phyloP scores from a whole-genome alignment of 441 rosid genomes.

The Jatropha podagrica region DNA sequence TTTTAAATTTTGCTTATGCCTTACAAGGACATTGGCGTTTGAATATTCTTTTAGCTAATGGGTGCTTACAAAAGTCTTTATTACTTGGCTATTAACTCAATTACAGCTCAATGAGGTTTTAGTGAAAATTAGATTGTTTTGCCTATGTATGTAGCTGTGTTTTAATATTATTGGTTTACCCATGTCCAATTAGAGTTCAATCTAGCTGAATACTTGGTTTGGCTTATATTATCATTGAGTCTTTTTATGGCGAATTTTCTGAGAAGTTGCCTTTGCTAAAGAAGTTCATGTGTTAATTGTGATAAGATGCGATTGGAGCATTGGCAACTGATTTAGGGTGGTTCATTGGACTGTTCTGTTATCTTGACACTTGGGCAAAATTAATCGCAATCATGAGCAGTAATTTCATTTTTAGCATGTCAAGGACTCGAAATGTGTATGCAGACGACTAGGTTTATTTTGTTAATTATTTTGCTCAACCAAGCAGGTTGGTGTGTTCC shows the following conservation, averaged over 20 bases:
- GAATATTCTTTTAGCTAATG: constrained; percentile 6
- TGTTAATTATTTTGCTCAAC: neutral
- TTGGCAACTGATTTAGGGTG: neutral
- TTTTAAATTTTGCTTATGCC: neutral
- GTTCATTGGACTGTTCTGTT: neutral
- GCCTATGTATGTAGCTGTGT: neutral
- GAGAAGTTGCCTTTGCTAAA: neutral
- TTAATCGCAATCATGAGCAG: neutral
- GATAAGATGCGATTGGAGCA: neutral
- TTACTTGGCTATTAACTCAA: constrained; percentile 2
- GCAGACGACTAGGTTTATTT: neutral
- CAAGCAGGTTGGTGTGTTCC: neutral
- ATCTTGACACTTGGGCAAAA: neutral
- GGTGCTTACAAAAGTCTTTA: neutral
- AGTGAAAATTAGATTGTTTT: neutral
- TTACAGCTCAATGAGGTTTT: constrained; percentile 15
- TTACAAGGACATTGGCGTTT: neutral
- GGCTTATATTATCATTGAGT: neutral
- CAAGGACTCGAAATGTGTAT: neutral
- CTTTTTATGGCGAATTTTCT: neutral
- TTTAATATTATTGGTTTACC: neutral
- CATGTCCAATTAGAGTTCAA: neutral
- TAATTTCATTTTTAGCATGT: constrained; percentile 1
- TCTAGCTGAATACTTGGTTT: neutral
- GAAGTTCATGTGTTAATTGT: constrained; percentile 2